A percentile compares a stretch with the other conserved stretches of the same genome.
These are phyloP conservation scores for Rhodotorula mucilaginosa DNA, from an alignment of 1,284 basidiomycete genomes.

Conservation along the genomic window DNA sequence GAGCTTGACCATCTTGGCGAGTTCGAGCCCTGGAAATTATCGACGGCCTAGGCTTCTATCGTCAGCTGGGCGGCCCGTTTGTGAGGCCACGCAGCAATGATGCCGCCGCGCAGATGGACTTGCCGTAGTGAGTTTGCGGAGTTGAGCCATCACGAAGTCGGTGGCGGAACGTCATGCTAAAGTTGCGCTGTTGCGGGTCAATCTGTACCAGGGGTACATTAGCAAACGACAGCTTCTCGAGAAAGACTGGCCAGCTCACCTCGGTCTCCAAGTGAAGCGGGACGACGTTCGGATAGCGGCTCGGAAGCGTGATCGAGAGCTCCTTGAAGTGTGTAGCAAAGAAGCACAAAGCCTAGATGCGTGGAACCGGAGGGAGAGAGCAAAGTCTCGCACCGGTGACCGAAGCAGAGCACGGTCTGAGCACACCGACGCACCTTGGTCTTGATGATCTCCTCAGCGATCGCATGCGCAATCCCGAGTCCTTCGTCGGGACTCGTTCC, in stretches of 20 bases:
- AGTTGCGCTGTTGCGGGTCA: constrained; percentile 56
- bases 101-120: constrained; percentile 41
- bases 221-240: neutral
- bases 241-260: constrained; percentile 51
- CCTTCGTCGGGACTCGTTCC: constrained; percentile 51
- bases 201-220: constrained; percentile 1
- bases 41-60: neutral
- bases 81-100: constrained; percentile 11
- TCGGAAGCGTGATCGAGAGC: constrained; percentile 52
- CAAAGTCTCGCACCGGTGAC: neutral
- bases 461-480: constrained; percentile 83
- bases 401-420: neutral
- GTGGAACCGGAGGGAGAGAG: neutral
- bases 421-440: constrained; percentile 55
- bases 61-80: too few species aligned
- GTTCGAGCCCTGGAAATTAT: constrained; percentile 63
- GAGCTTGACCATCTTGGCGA: constrained; percentile 77
- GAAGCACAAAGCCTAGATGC: constrained; percentile 69
- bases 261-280: constrained; percentile 80
- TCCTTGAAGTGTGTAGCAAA: constrained; percentile 74
- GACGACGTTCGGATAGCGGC: constrained; percentile 42
- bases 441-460: constrained; percentile 78
- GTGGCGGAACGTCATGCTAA: constrained; percentile 64
- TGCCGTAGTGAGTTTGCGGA: constrained; percentile 49
- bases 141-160: constrained; percentile 45